A percentile compares a stretch with the other conserved stretches of the same genome.
phyloP scores from a whole-genome alignment of 2,329 filamentous ascomycete genomes.

The Davidsoniella virescens region DNA sequence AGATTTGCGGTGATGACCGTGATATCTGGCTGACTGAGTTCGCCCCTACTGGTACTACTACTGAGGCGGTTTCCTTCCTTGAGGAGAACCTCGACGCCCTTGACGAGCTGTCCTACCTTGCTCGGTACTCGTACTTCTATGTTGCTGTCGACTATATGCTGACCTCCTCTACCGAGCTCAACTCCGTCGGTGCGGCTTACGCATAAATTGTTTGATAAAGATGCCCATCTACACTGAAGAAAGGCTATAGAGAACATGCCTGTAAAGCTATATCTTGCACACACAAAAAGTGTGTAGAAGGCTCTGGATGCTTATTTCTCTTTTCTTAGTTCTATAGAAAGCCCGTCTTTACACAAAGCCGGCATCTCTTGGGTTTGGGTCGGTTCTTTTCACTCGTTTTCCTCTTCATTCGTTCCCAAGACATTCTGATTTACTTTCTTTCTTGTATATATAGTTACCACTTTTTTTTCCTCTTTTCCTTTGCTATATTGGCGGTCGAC shows the following conservation, averaged over 20 bases:
- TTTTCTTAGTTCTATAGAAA: too few relatives aligned
- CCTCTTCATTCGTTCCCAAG: neutral
- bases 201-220: conserved; percentile 18
- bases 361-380: neutral
- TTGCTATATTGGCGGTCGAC: neutral
- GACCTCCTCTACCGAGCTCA: conserved; percentile 24
- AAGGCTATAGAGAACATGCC: neutral
- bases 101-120: conserved; percentile 33
- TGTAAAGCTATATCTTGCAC: too few relatives aligned
- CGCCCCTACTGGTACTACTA: conserved; percentile 31
- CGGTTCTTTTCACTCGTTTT: neutral
- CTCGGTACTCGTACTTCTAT: conserved; percentile 44
- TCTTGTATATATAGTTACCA: conserved; percentile 16
- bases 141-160: conserved; percentile 25
- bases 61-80: conserved; percentile 33
- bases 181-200: conserved; percentile 32
- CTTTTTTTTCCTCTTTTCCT: conserved; percentile 1
- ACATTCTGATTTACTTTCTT: conserved; percentile 19
- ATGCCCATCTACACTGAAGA: neutral
- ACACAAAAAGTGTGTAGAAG: neutral
- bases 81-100: conserved; percentile 30
- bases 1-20: conserved; percentile 28
- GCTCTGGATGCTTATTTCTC: neutral
- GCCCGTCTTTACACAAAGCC: too few relatives aligned
- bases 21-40: conserved; percentile 52